These are phyloP conservation scores for Linnemannia hyalina DNA, from an alignment of 192 early-diverging fungal species.

Conservation along the genomic window DNA sequence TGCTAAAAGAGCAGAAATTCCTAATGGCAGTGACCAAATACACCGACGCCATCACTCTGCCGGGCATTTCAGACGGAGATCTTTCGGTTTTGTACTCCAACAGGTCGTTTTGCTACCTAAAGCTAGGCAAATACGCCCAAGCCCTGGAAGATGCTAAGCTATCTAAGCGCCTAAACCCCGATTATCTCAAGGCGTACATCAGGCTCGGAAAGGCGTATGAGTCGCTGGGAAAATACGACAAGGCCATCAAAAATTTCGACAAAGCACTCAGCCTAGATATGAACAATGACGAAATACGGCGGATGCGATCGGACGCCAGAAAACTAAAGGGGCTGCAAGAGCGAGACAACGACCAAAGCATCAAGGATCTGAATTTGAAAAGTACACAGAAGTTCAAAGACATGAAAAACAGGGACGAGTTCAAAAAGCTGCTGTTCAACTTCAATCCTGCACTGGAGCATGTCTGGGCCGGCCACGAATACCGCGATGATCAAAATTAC, in stretches of 20 bases:
- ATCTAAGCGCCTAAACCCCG: conserved; percentile 47
- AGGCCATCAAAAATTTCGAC: conserved; percentile 48
- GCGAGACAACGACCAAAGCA: conserved; percentile 37
- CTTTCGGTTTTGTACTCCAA: conserved; percentile 47
- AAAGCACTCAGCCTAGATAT: conserved; percentile 47
- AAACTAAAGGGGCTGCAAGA: conserved; percentile 42
- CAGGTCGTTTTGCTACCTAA: conserved; percentile 43
- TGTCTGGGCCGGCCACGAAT: conserved; percentile 49
- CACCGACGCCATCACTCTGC: conserved; percentile 49
- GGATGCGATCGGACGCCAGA: conserved; percentile 40
- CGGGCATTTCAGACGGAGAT: conserved; percentile 35
- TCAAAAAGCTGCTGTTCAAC: conserved; percentile 26
- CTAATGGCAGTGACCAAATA: conserved; percentile 36
- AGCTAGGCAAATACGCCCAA: conserved; percentile 33
- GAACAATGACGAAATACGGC: conserved; percentile 43
- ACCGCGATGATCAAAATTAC: conserved; percentile 40
- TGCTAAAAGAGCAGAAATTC: conserved; percentile 35
- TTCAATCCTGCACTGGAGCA: conserved; percentile 40
- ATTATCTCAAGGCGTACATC: conserved; percentile 47
- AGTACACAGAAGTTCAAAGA: conserved; percentile 33
- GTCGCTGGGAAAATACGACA: conserved; percentile 45
- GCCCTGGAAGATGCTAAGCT: conserved; percentile 42
- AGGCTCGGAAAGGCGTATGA: conserved; percentile 44
- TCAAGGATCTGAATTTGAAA: conserved; percentile 44
- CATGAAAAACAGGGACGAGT: conserved; percentile 29